phyloP scores from a whole-genome alignment of 495 filamentous ascomycete genomes.

The Neurospora sp. region DNA sequence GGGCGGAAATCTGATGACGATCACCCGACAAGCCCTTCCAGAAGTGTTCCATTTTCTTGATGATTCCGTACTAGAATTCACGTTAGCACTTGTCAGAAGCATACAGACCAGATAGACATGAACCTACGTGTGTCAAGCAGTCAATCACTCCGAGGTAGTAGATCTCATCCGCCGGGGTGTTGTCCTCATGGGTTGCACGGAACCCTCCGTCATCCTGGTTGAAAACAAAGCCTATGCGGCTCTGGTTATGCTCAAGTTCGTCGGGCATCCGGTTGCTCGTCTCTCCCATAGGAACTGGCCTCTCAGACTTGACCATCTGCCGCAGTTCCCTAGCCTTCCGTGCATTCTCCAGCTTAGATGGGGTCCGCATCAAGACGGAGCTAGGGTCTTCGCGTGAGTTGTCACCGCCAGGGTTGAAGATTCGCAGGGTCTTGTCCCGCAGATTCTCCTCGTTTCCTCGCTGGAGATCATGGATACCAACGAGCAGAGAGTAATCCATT shows the following conservation, averaged over 20 bases:
- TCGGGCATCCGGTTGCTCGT: conserved; percentile 81
- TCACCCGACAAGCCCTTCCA: conserved; percentile 82
- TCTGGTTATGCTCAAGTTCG: conserved; percentile 55
- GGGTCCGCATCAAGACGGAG: conserved; percentile 72
- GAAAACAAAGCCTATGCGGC: conserved; percentile 52
- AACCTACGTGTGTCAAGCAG: conserved; percentile 84
- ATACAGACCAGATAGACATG: neutral
- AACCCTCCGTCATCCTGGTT: conserved; percentile 93
- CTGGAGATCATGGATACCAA: conserved; percentile 85
- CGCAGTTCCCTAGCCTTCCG: conserved; percentile 86
- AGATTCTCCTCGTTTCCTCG: conserved; percentile 92
- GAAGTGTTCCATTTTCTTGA: conserved; percentile 86
- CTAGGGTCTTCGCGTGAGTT: conserved; percentile 43
- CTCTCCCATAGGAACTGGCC: conserved; percentile 82
- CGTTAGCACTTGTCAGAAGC: conserved; percentile 21
- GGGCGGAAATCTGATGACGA: conserved; percentile 78
- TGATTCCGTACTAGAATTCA: conserved; percentile 58
- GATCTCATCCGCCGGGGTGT: conserved; percentile 75
- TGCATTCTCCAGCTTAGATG: conserved; percentile 86
- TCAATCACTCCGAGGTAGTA: conserved; percentile 98
- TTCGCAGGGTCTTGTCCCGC: conserved; percentile 85
- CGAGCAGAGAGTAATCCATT: conserved; percentile 96
- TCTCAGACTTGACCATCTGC: conserved; percentile 84
- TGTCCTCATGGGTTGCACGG: conserved; percentile 84
- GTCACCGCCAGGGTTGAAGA: conserved; percentile 86